Base-by-base conservation (phyloP, 768 basidiomycete genomes). In the Lanmaoa pseudosensibilis region DNA sequence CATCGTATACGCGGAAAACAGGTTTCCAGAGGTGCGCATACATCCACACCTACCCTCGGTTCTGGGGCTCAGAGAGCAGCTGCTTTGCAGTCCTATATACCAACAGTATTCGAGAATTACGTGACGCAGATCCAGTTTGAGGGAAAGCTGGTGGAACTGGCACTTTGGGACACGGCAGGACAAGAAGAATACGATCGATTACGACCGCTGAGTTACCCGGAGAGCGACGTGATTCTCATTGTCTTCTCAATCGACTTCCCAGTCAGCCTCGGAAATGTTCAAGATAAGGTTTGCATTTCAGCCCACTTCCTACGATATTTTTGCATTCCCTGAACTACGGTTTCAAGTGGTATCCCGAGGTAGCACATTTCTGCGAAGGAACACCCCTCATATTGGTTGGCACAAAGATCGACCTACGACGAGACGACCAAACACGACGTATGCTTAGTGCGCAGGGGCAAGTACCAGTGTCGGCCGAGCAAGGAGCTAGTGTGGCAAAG, bases 111-210 rank as follows among this genome's bases (percentile, higher is more conserved):
- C 70, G 93, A 95, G 73, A 94, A 93, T 80, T 94, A 94, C 66
- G 90, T 93, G 53, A 92, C 90, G 13, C 86, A 90, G 60, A 88
- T 94, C 37, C 78, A 84, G 47, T 92, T 88, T 65, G 93, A 95
- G 25, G 87, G 88, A 54, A 94, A 94, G 74, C 78, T 90, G 19
- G 86, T 99, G 58, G 93, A 97, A 68, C 83, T 99, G 41, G 96
- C 97, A n/a, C 80, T 99, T 18, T 99, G 96, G 94, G 94, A 98
- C 74, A 98, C 94, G 1, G 94, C 94, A 1, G 94, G 94, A 27
- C 94, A 97, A 72, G 94, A 98, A 74, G 94, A 98, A 76, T 98
- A 97, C 73, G 93, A 95, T 72, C 82, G 90, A 59, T 80, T 94
- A 54, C 81, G 91, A 62, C 90, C 91, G 19, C 78, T 94, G 59